Evolutionary conservation across 2,329 filamentous ascomycete species (phyloP).

Genomic region (Diaporthe sp.): DNA sequence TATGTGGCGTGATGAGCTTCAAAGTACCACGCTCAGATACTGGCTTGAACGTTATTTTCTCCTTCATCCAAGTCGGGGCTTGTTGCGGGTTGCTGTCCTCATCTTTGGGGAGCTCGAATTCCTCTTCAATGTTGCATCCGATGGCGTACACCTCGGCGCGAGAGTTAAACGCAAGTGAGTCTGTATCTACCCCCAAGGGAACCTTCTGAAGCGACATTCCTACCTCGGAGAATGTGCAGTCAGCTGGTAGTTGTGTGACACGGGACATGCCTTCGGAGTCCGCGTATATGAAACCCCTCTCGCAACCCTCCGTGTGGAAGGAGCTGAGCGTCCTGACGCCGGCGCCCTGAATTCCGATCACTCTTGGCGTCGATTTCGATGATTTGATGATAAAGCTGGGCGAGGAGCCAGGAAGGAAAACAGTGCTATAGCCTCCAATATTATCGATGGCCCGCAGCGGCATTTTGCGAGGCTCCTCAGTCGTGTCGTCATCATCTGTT

Average conservation of each 20-base stretch:
- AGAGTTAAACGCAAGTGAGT: slow-evolving; percentile 81
- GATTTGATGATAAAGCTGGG: slow-evolving; percentile 88
- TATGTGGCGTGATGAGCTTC: slow-evolving; percentile 82
- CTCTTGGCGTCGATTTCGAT: slow-evolving; percentile 79
- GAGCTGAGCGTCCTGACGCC: slow-evolving; percentile 78
- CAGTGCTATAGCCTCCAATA: slow-evolving; percentile 81
- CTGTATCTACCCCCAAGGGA: slow-evolving; percentile 76
- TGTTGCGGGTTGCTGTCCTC: slow-evolving; percentile 69
- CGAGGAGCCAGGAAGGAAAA: slow-evolving; percentile 85
- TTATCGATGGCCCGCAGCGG: slow-evolving; percentile 72
- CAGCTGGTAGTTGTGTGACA: slow-evolving; percentile 77
- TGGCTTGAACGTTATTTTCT: slow-evolving; percentile 75
- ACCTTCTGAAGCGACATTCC: slow-evolving; percentile 83
- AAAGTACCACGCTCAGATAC: slow-evolving; percentile 78
- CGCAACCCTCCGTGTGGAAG: slow-evolving; percentile 82
- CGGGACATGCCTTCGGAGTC: slow-evolving; percentile 79
- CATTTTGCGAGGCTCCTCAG: slow-evolving; percentile 59
- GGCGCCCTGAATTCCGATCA: slow-evolving; percentile 78
- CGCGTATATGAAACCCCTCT: slow-evolving; percentile 86
- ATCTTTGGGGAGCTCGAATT: slow-evolving; percentile 88
- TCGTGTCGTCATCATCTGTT: slow-evolving; percentile 62
- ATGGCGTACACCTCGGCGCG: slow-evolving; percentile 81
- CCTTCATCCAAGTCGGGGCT: slow-evolving; percentile 71
- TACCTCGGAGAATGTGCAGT: slow-evolving; percentile 78
- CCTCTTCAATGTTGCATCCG: slow-evolving; percentile 74